Base-by-base conservation (phyloP, 2,329 filamentous ascomycete species). In the Microdochium paspali region DNA sequence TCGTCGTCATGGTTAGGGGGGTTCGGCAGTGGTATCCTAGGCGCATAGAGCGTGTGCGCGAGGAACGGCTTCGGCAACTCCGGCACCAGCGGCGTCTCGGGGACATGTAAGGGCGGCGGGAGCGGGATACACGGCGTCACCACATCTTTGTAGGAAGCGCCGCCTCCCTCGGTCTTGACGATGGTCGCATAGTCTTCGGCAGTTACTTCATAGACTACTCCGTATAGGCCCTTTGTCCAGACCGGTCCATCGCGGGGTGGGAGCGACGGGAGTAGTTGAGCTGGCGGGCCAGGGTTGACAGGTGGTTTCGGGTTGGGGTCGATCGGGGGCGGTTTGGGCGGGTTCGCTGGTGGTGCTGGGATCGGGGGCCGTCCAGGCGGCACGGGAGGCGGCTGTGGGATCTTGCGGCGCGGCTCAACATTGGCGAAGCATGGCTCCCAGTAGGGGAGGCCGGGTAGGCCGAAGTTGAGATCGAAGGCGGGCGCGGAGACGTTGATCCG, bases 141-240 rank as follows among this genome's bases (percentile, higher is more conserved):
- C 10, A 95, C 80, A 61, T 97, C 90, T 48, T 84, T 72, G 69
- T 98, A 98, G n/a, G 83, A 77, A 2, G 82, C 69, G 18, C 90
- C 90, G 26, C 87, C 90, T 46, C 91, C 91, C 64, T 98, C 93
- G 4, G 90, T 96, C 4, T 84, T 84, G 51, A 97, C 84, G 56
- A 98, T 95, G 50, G 79, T 85, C 6, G 82, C 77, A 62, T 87
- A 98, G 68, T 98, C 93, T 40, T 76, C 66, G 18, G 76, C 70
- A 1, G 90, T 95, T 25, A 97, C 88, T 68, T 97, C 90, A 69
- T 98, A 98, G 3, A 97, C 93, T 15, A 95, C 89, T 23, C 93
- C 93, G 35, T 96, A 79, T 2, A 98, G 76, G 4, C 88, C 87
- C 58, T 90, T 90, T 53, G 81, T 71, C 90, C 89, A 95, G 47